A percentile compares a stretch with the other conserved stretches of the same genome.
Conservation (phyloP, 495 filamentous ascomycete species). For the Hypoxylon trugodes region DNA sequence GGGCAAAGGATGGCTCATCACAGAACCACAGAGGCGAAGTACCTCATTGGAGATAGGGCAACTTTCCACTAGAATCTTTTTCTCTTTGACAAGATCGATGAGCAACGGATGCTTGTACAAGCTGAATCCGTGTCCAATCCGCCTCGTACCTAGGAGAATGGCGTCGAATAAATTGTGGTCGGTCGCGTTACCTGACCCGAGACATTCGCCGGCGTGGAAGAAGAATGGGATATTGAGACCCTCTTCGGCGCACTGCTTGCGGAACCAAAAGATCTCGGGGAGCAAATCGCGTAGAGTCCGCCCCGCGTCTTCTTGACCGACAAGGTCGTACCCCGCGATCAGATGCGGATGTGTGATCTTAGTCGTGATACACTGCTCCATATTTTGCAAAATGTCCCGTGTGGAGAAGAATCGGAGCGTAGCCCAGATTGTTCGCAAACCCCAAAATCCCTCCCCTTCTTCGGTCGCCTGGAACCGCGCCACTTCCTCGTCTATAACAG, state of each 20-base stretch:
- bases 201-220: conserved; percentile 89
- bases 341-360: conserved; percentile 81
- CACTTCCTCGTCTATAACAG: conserved; percentile 80
- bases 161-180: conserved; percentile 93
- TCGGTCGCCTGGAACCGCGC: conserved; percentile 74
- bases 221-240: conserved; percentile 91
- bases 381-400: conserved; percentile 73
- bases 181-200: conserved; percentile 76
- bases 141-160: conserved; percentile 82
- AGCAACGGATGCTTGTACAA: conserved; percentile 92
- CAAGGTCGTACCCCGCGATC: conserved; percentile 87
- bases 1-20: conserved; percentile 82
- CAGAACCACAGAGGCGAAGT: conserved; percentile 76
- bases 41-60: conserved; percentile 89
- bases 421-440: conserved; percentile 88
- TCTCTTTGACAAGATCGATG: conserved; percentile 85
- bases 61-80: conserved; percentile 84
- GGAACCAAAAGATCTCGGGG: conserved; percentile 91
- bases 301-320: conserved; percentile 84
- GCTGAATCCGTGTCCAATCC: conserved; percentile 89
- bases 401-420: conserved; percentile 68
- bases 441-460: conserved; percentile 81
- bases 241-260: conserved; percentile 79
- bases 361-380: conserved; percentile 84
- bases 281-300: conserved; percentile 77